Percentiles rank a stretch among this genome's conserved stretches.
Conservation (phyloP, 352 stramenopile genomes). For the Phytophthora nicotianae region DNA sequence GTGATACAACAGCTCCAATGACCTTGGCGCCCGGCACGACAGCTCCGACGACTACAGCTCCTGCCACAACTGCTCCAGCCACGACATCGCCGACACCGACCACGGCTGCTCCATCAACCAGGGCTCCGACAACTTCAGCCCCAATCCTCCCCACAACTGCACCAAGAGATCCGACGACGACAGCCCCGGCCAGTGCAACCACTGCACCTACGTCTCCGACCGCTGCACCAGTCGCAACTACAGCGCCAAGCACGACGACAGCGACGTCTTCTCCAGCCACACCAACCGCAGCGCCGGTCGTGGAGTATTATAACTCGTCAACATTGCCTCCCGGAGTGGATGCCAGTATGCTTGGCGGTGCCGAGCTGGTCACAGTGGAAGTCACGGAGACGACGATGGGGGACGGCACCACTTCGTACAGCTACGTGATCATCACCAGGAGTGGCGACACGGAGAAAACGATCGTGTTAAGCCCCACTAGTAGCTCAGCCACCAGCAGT, state of each 20-base stretch:
- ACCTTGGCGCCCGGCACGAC: constrained; percentile 10
- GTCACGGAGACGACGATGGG: constrained; percentile 37
- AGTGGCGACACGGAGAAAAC: constrained; percentile 26
- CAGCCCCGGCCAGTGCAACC: neutral
- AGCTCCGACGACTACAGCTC: constrained; percentile 2
- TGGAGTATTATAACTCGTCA: constrained; percentile 45
- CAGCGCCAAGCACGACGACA: neutral
- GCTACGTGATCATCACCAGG: constrained; percentile 49
- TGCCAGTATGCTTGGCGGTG: constrained; percentile 39
- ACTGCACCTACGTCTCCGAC: neutral
- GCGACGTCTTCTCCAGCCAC: constrained; percentile 9
- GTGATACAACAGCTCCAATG: constrained; percentile 4
- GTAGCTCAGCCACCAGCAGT: constrained; percentile 7
- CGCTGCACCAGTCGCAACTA: neutral
- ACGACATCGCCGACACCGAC: constrained; percentile 11
- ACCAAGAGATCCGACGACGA: neutral
- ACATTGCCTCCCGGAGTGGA: constrained; percentile 42
- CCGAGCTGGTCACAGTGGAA: constrained; percentile 42
- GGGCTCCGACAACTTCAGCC: constrained; percentile 4
- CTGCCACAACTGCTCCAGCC: constrained; percentile 9
- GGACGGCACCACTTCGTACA: constrained; percentile 38
- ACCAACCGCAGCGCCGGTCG: constrained; percentile 14
- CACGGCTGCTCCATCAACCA: constrained; percentile 1
- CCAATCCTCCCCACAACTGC: neutral
- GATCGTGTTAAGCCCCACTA: constrained; percentile 20